These are phyloP conservation scores for Nicotiana noctiflora DNA, from an alignment of 257 asterid species.

Conservation along the genomic window DNA sequence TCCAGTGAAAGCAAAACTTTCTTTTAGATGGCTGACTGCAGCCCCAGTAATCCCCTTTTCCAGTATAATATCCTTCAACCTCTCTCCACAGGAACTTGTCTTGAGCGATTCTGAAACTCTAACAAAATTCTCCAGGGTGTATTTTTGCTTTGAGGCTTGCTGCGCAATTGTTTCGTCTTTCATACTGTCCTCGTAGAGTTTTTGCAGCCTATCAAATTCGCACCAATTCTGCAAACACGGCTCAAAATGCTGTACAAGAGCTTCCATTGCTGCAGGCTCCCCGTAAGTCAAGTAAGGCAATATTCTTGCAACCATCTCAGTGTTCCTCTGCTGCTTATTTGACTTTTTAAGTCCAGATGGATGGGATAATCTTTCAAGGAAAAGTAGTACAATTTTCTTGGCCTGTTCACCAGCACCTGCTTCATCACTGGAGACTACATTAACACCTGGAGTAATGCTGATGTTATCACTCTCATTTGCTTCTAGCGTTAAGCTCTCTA, in stretches of 20 bases:
- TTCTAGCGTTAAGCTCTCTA: conserved; percentile 90
- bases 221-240: conserved; percentile 83
- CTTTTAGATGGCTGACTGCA: conserved; percentile 78
- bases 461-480: conserved; percentile 90
- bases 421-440: conserved; percentile 74
- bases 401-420: conserved; percentile 93
- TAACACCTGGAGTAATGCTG: conserved; percentile 67
- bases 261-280: conserved; percentile 98
- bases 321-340: conserved; percentile 90
- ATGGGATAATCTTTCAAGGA: conserved; percentile 90
- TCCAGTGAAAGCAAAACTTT: conserved; percentile 60
- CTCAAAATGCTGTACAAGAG: conserved; percentile 88
- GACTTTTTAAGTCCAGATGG: conserved; percentile 90
- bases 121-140: conserved; percentile 88
- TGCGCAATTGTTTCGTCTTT: conserved; percentile 71
- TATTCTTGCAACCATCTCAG: conserved; percentile 98
- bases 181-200: conserved; percentile 57
- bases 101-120: conserved; percentile 94
- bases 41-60: conserved; percentile 83
- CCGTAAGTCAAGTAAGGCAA: conserved; percentile 97
- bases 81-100: conserved; percentile 96
- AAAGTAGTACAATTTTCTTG: conserved; percentile 91
- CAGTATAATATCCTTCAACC: conserved; percentile 91
- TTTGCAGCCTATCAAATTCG: conserved; percentile 73
- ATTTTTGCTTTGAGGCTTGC: conserved; percentile 71